Evolutionary conservation across 305 asterid genomes (phyloP).

Genomic region (Fraxinus sp.): DNA sequence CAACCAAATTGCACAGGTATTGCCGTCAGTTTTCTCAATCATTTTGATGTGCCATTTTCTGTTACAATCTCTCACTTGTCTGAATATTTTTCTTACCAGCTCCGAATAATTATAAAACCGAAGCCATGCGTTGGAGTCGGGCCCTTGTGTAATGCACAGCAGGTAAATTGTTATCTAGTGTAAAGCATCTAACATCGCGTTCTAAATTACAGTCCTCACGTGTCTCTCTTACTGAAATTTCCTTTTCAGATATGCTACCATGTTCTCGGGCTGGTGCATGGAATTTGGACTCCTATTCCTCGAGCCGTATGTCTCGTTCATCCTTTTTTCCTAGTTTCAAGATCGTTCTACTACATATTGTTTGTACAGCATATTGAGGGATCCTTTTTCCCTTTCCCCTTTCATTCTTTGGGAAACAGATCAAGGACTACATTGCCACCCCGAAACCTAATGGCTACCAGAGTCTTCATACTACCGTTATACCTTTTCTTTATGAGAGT

Average conservation of each 20-base stretch:
- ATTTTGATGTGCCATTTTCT: constrained; percentile 18
- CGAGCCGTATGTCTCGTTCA: constrained; percentile 62
- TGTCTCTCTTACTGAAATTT: constrained; percentile 12
- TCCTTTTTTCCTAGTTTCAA: not conserved
- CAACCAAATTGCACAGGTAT: constrained; percentile 89
- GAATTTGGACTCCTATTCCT: constrained; percentile 92
- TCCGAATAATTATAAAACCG: constrained; percentile 80
- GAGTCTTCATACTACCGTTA: constrained; percentile 92
- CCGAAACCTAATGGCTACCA: constrained; percentile 95
- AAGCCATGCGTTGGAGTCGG: constrained; percentile 85
- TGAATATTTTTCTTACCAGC: constrained; percentile 48
- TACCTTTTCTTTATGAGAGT: constrained; percentile 94
- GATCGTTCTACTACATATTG: not conserved
- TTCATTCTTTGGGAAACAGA: constrained; percentile 38
- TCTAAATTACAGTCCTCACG: constrained; percentile 15
- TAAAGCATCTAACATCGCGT: not conserved
- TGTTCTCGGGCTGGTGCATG: constrained; percentile 90
- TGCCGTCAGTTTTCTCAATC: constrained; percentile 24
- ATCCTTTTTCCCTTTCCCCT: not conserved
- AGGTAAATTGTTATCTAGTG: constrained; percentile 45
- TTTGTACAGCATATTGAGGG: constrained; percentile 19
- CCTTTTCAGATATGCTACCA: constrained; percentile 78
- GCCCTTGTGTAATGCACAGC: constrained; percentile 81
- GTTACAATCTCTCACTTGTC: constrained; percentile 25
- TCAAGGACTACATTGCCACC: constrained; percentile 74